Evolutionary conservation across 1,284 basidiomycete species (phyloP).

Genomic region (Athelia psychrophila): DNA sequence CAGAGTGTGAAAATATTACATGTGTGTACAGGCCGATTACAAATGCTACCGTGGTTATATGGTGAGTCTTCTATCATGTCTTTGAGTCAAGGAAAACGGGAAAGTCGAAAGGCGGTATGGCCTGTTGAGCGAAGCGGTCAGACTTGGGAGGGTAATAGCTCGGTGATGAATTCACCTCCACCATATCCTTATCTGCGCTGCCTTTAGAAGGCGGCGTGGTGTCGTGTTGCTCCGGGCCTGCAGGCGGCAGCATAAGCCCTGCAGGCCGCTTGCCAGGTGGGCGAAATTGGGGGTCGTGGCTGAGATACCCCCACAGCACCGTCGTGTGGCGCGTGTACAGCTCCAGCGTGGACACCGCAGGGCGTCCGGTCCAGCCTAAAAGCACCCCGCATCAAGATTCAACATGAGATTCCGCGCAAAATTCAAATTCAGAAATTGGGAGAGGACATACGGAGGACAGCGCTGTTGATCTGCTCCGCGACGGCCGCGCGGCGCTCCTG

Average conservation of each 20-base stretch:
- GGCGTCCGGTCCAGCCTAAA: conserved; percentile 48
- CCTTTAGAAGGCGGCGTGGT: conserved; percentile 8
- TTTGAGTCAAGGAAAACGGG: conserved; percentile 45
- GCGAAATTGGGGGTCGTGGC: conserved; percentile 47
- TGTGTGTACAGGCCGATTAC: not conserved
- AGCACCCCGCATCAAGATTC: conserved; percentile 6
- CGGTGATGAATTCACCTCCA: not conserved
- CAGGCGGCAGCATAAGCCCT: conserved; percentile 17
- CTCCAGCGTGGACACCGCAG: conserved; percentile 59
- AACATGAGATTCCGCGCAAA: no score
- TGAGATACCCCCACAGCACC: conserved; percentile 46
- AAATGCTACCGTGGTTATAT: not conserved
- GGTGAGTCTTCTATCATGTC: conserved; percentile 20
- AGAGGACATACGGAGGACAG: conserved; percentile 67
- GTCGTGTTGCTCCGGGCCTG: conserved; percentile 17
- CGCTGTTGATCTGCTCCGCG: conserved; percentile 84
- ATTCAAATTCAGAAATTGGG: no score
- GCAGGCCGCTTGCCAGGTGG: conserved; percentile 43
- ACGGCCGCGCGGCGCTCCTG: conserved; percentile 73
- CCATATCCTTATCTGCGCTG: not conserved
- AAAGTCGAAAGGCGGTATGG: conserved; percentile 48
- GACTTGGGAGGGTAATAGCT: not conserved
- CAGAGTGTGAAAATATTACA: not conserved
- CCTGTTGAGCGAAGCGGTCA: conserved; percentile 13
- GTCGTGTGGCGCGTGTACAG: conserved; percentile 58